phyloP scores from a whole-genome alignment of 805 yeast genomes.

The Barnettozyma siamensis region DNA sequence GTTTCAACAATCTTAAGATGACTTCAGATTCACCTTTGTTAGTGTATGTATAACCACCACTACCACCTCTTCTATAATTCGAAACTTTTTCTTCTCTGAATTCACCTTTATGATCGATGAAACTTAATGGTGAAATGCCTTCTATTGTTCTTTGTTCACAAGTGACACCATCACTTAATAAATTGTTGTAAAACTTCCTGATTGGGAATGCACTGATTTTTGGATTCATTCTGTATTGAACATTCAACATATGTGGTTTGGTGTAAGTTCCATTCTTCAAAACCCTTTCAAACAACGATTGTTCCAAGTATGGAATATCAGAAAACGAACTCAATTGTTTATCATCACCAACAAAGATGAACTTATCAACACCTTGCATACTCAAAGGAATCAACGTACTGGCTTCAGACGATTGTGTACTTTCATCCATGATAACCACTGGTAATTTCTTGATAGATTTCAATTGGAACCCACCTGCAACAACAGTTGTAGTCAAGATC shows the following conservation, averaged over 20 bases:
- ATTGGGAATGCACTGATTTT: slow-evolving; percentile 57
- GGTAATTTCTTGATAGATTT: slow-evolving; percentile 58
- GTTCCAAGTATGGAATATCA: slow-evolving; percentile 57
- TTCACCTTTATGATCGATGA: slow-evolving; percentile 52
- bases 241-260: slow-evolving; percentile 62
- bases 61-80: slow-evolving; percentile 34
- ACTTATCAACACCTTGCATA: slow-evolving; percentile 58
- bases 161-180: slow-evolving; percentile 53
- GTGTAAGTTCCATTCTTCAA: slow-evolving; percentile 54
- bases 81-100: slow-evolving; percentile 43
- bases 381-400: slow-evolving; percentile 65
- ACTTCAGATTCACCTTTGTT: slow-evolving; percentile 48
- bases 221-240: slow-evolving; percentile 68
- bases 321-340: slow-evolving; percentile 70
- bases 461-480: slow-evolving; percentile 62
- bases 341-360: slow-evolving; percentile 72
- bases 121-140: slow-evolving; percentile 50
- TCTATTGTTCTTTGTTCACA: slow-evolving; percentile 42
- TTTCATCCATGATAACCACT: slow-evolving; percentile 72
- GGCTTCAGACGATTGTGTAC: slow-evolving; percentile 74
- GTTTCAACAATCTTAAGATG: slow-evolving; percentile 42
- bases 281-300: slow-evolving; percentile 65
- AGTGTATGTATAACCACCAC: slow-evolving; percentile 52
- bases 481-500: slow-evolving; percentile 66
- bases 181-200: slow-evolving; percentile 42